phyloP scores from a whole-genome alignment of 106 monocot species.

The Dendrobium huoshanense region DNA sequence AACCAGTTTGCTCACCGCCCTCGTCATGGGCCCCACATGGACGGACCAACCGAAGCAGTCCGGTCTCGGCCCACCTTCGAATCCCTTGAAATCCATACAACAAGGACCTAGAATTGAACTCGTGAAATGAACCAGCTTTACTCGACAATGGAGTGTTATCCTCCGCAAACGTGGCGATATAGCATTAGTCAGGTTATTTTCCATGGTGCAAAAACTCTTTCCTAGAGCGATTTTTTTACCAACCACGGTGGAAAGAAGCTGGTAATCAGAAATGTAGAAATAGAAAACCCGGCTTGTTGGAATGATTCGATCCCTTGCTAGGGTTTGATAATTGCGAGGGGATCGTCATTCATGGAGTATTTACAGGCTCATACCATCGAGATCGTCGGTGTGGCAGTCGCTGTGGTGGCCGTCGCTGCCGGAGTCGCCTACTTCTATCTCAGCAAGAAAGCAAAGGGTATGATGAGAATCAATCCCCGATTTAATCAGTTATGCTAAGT shows the following conservation, averaged over 20 bases:
- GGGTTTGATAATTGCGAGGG: background rate
- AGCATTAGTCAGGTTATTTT: too few species aligned
- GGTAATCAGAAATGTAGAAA: background rate
- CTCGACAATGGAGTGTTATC: too few species aligned
- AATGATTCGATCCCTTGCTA: background rate
- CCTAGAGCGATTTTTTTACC: background rate
- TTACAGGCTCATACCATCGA: constrained; percentile 32
- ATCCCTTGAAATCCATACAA: too few species aligned
- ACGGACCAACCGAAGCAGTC: too few species aligned
- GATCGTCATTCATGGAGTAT: constrained; percentile 42
- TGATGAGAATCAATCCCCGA: background rate
- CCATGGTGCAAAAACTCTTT: background rate
- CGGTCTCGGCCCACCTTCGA: too few species aligned
- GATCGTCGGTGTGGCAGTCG: constrained; percentile 53
- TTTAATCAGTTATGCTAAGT: background rate
- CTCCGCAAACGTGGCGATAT: too few species aligned
- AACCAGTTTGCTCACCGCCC: too few species aligned
- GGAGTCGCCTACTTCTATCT: constrained; percentile 53
- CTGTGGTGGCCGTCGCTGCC: constrained; percentile 54
- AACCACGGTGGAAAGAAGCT: background rate
- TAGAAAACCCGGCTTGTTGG: background rate
- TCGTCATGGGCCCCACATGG: too few species aligned
- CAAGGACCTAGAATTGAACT: too few species aligned
- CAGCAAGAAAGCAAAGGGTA: constrained; percentile 74
- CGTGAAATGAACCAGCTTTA: too few species aligned